Evolutionary conservation across 202 grass and related monocot genomes (phyloP).

Genomic region (Miscanthus sacchariflorus): DNA sequence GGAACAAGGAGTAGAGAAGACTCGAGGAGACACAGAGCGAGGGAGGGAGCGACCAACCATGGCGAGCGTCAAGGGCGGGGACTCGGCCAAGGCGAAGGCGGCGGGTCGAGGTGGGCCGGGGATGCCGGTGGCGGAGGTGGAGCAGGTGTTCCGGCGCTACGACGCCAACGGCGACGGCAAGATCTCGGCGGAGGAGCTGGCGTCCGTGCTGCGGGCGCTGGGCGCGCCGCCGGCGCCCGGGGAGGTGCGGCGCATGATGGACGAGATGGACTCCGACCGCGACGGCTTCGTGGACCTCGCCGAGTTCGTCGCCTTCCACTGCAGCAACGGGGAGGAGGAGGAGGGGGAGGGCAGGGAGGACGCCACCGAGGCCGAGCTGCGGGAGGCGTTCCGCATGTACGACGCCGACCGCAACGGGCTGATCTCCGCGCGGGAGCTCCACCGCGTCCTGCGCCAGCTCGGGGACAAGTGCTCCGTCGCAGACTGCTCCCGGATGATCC

Average conservation of each 20-base stretch:
- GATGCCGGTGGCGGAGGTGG: slow-evolving; percentile 60
- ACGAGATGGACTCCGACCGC: slow-evolving; percentile 82
- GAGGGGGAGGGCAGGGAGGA: not conserved
- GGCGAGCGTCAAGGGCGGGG: slow-evolving; percentile 38
- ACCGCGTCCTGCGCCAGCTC: slow-evolving; percentile 69
- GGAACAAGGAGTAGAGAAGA: not conserved
- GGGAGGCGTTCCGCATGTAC: slow-evolving; percentile 83
- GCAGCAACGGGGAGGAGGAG: not conserved
- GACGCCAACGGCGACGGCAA: slow-evolving; percentile 86
- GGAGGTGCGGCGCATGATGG: slow-evolving; percentile 85
- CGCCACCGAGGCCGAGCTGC: slow-evolving; percentile 61
- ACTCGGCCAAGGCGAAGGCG: not conserved
- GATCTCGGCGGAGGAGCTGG: slow-evolving; percentile 80
- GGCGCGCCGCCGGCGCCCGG: slow-evolving; percentile 58
- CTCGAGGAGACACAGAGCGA: no score
- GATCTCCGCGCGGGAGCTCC: slow-evolving; percentile 82
- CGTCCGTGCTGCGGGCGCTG: slow-evolving; percentile 64
- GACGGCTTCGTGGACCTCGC: slow-evolving; percentile 80
- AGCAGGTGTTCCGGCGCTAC: slow-evolving; percentile 81
- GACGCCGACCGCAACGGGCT: slow-evolving; percentile 78
- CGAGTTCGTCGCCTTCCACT: slow-evolving; percentile 80
- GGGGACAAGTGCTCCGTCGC: slow-evolving; percentile 87
- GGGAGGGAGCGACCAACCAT: not conserved
- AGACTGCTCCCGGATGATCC: slow-evolving; percentile 87
- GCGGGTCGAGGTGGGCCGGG: not conserved